Base-by-base conservation (phyloP, 768 basidiomycete species). In the Sporobolomyces pararoseus region DNA sequence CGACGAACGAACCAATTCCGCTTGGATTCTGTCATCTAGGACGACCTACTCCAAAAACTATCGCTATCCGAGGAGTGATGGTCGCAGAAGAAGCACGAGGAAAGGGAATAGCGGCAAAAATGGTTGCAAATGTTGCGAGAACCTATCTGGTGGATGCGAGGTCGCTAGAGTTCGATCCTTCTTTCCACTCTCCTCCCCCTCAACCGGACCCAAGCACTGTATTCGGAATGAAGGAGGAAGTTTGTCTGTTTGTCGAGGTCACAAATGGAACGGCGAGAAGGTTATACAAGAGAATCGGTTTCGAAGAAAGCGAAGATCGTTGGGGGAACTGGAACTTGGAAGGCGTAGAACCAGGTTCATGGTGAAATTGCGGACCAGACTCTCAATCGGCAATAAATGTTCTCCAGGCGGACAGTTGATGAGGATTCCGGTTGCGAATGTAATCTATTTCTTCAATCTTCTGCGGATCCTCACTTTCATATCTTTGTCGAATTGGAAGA, bases 191-290 rank as follows among this genome's bases (percentile, higher is more conserved):
- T 13, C 1, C 31, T 49, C 1, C 16, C 25, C 21, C 35, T 63
- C 35, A 16, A 46, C 49, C n/a, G 4, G 31, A 27, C 21, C 5
- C 29, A 2, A 23, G 7, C 34, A 39, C 53, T 5, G 27, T 35
- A 19, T 50, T 23, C 7, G 67, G 63, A 2, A 34, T 12, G 44
- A 70, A 65, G 27, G 63, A 65, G 37, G 68, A 70, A 34, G 68
- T 70, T 3, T 70, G 68, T 23, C n/a, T 70, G 17, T 70, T 61
- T 27, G 68, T 65, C 23, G 63, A 65, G 50, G 58, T 53, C 10
- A 46, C 16, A 4, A 61, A 60, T 17, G 27, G 27, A 17, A 23
- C 1, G 0, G 63, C 68, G 34, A 23, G 50, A 25, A 7, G 31
- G 57, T 35, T 37, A 34, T 70, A 70, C 46, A 60, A 10, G 35